These are phyloP conservation scores for Populus hybrid DNA, from an alignment of 441 rosid genomes.

Conservation along the genomic window DNA sequence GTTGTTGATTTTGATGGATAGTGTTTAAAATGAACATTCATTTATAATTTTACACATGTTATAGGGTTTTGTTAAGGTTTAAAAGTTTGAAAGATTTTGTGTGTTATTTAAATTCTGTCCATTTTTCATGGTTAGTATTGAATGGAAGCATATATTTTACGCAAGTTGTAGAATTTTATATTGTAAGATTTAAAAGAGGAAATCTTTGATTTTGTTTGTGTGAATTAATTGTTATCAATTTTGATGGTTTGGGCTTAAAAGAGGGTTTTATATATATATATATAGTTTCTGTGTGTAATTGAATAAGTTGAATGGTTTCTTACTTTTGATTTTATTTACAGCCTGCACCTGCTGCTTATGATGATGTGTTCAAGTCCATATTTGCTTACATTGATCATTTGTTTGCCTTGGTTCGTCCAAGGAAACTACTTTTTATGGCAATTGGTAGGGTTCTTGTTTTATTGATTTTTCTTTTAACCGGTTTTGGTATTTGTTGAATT, in stretches of 20 bases:
- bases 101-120: neutral
- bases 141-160: neutral
- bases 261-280: neutral
- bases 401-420: constrained; percentile 82
- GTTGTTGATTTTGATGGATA: neutral
- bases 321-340: constrained; percentile 30
- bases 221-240: neutral
- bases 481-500: constrained; percentile 5
- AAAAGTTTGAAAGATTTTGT: neutral
- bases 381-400: constrained; percentile 91
- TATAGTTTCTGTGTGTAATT: neutral
- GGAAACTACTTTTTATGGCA: constrained; percentile 92
- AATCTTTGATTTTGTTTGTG: neutral
- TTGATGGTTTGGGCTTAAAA: neutral
- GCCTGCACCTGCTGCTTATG: constrained; percentile 88
- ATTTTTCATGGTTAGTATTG: neutral
- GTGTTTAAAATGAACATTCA: neutral
- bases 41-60: neutral
- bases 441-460: constrained; percentile 53
- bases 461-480: neutral
- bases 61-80: neutral
- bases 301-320: constrained; percentile 1
- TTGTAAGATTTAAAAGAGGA: neutral
- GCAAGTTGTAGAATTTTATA: neutral
- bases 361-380: constrained; percentile 79